A percentile compares a stretch with the other conserved stretches of the same genome.
Conservation (phyloP, 345 rosid genomes). For the Turritis glabra region DNA sequence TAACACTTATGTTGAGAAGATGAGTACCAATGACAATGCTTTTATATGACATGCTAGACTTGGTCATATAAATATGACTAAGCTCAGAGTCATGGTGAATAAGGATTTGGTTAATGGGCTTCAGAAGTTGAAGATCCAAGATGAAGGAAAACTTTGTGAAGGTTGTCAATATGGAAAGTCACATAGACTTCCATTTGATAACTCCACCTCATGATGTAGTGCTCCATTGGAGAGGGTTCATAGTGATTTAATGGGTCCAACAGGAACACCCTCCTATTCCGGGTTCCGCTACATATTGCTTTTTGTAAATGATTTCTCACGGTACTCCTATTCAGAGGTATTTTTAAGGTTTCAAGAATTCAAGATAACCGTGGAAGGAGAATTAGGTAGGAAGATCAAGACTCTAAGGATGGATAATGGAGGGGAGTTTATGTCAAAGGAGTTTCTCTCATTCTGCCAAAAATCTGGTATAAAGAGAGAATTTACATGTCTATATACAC, state of each 20-base stretch:
- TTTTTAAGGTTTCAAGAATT: background rate
- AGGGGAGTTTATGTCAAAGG: background rate
- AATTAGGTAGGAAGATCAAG: background rate
- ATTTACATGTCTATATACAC: background rate
- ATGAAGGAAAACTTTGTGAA: too few relatives aligned
- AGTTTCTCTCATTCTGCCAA: too few relatives aligned
- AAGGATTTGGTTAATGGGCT: conserved; percentile 24
- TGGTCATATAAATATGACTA: conserved; percentile 25
- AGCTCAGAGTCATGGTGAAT: conserved; percentile 7
- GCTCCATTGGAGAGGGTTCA: conserved; percentile 20
- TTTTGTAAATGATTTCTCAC: conserved; percentile 16
- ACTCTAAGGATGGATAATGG: conserved; percentile 7
- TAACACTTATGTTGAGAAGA: conserved; percentile 17
- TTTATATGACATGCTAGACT: conserved; percentile 18
- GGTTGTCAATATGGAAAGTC: conserved; percentile 17
- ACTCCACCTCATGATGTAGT: background rate
- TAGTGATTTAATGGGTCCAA: background rate
- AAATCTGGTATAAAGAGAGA: too few relatives aligned
- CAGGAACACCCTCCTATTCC: background rate
- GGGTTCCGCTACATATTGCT: conserved; percentile 3
- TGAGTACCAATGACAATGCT: conserved; percentile 16
- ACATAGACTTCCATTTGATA: conserved; percentile 18
- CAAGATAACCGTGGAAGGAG: background rate
- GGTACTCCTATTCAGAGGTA: background rate
- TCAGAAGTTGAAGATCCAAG: background rate